Conservation (phyloP, 148 eudicot genomes). For the Fallopia convolvulus region DNA sequence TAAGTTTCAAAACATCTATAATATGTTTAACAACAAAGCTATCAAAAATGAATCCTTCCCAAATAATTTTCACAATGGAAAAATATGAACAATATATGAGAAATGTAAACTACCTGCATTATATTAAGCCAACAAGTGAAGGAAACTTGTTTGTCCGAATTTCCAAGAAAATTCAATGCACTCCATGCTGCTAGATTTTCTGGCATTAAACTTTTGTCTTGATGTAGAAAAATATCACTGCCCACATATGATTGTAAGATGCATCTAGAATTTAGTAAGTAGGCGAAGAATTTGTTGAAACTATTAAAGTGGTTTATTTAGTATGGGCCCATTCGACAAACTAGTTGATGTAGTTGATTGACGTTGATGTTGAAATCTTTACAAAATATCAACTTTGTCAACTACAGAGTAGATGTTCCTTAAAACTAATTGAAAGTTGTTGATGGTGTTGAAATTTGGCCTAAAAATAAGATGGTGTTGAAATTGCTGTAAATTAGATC, state of each 20-base stretch:
- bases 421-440: too few relatives aligned
- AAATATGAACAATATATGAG: not conserved
- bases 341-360: too few relatives aligned
- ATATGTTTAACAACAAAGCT: not conserved
- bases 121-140: conserved; percentile 95
- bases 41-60: not conserved
- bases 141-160: conserved; percentile 44
- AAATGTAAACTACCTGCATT: conserved; percentile 50
- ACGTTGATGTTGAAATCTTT: too few relatives aligned
- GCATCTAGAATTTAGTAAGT: not conserved
- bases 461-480: too few relatives aligned
- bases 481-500: too few relatives aligned
- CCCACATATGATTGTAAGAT: conserved; percentile 21
- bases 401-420: too few relatives aligned
- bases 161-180: conserved; percentile 85
- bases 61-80: not conserved
- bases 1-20: not conserved
- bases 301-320: too few relatives aligned
- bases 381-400: too few relatives aligned
- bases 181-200: conserved; percentile 86
- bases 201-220: conserved; percentile 77
- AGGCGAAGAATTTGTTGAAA: too few relatives aligned
- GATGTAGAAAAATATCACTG: conserved; percentile 91
- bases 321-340: too few relatives aligned
- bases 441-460: too few relatives aligned